These are phyloP conservation scores for barley (Hordeum vulgare) DNA, from an alignment of 176 grass and related monocot species.

Conservation along the genomic window DNA sequence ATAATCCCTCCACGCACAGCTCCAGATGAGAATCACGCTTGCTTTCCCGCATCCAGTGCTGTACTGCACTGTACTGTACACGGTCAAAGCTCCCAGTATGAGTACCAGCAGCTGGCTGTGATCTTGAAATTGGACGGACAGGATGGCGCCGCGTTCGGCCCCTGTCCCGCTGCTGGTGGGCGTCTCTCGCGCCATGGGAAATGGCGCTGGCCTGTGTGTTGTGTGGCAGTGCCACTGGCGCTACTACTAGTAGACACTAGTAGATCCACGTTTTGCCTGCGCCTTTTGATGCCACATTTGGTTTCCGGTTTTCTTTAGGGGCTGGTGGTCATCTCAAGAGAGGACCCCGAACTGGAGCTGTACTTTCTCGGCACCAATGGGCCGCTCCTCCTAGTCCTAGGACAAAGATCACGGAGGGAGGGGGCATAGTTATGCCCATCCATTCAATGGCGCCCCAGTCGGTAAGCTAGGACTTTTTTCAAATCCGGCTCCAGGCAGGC, in stretches of 20 bases:
- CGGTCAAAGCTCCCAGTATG: background rate
- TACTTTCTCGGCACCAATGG: slow-evolving; percentile 46
- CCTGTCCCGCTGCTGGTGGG: slow-evolving; percentile 34
- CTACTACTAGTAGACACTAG: background rate
- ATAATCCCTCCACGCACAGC: slow-evolving; percentile 22
- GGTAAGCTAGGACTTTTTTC: slow-evolving; percentile 25
- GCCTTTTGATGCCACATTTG: slow-evolving; percentile 49
- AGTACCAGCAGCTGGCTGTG: background rate
- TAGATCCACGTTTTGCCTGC: slow-evolving; percentile 24
- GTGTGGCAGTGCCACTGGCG: background rate
- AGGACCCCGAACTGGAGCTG: slow-evolving; percentile 26
- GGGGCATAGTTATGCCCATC: slow-evolving; percentile 29
- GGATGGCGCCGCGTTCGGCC: slow-evolving; percentile 39
- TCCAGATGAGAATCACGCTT: slow-evolving; percentile 26
- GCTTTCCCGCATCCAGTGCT: background rate
- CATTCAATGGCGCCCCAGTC: slow-evolving; percentile 29
- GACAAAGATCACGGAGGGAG: slow-evolving; percentile 21
- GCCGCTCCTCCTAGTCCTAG: slow-evolving; percentile 27
- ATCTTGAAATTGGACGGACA: slow-evolving; percentile 19
- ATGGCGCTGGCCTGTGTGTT: slow-evolving; percentile 42
- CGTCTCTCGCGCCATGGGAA: slow-evolving; percentile 33
- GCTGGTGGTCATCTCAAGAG: slow-evolving; percentile 29
- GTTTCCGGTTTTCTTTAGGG: slow-evolving; percentile 23
- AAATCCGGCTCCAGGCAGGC: slow-evolving; percentile 29
- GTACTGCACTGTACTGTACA: background rate